Conservation (phyloP, 2,329 filamentous ascomycete genomes). For the Xylariales sp. region DNA sequence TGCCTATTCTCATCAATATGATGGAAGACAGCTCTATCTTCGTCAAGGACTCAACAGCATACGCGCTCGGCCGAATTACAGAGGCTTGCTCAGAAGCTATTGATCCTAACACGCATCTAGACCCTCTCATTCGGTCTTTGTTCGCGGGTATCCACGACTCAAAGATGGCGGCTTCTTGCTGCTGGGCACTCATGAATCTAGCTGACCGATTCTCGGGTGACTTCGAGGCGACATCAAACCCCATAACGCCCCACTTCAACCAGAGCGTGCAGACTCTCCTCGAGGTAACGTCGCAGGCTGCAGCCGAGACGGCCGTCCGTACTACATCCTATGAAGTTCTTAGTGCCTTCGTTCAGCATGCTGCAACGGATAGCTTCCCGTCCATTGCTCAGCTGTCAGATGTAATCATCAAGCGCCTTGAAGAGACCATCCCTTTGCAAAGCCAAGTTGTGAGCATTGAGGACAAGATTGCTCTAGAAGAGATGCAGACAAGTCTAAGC, state of each 20-base stretch:
- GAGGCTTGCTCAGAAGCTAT: conserved; percentile 93
- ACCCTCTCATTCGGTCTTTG: conserved; percentile 85
- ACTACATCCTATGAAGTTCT: conserved; percentile 98
- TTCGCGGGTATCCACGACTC: conserved; percentile 91
- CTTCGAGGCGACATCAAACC: conserved; percentile 79
- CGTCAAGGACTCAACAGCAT: conserved; percentile 95
- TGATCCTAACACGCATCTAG: conserved; percentile 84
- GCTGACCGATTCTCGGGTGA: conserved; percentile 95
- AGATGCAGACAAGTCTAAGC: conserved; percentile 96
- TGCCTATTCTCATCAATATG: conserved; percentile 88
- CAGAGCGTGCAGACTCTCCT: conserved; percentile 88
- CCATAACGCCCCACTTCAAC: conserved; percentile 92
- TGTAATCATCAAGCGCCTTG: conserved; percentile 89
- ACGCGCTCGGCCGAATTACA: conserved; percentile 94
- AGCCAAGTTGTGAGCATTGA: conserved; percentile 95
- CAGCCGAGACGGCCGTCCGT: conserved; percentile 87
- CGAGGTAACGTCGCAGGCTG: conserved; percentile 82
- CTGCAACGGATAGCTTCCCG: conserved; percentile 84
- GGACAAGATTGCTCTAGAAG: conserved; percentile 93
- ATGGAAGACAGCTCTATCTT: conserved; percentile 92
- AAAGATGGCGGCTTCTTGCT: conserved; percentile 98
- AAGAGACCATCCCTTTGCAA: conserved; percentile 90
- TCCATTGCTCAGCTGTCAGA: conserved; percentile 85
- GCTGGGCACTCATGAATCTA: conserved; percentile 98
- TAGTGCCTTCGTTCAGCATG: conserved; percentile 91